Percentiles rank a stretch among this genome's conserved stretches.
Conservation (phyloP, 148 eudicot species). For the Salicornia ramosissima region DNA sequence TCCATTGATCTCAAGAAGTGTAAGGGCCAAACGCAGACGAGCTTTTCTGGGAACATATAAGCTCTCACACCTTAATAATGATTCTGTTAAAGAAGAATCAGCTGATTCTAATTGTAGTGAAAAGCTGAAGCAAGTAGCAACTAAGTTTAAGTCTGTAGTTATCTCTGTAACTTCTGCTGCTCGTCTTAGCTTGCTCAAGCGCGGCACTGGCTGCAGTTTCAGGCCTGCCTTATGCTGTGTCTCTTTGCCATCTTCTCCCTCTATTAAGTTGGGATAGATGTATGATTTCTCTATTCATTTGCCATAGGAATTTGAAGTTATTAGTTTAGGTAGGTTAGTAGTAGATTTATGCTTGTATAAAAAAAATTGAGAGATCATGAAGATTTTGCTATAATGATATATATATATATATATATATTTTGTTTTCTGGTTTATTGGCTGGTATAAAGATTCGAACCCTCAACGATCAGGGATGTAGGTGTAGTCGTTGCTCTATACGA, state of each 20-base stretch:
- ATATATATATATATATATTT: too few relatives aligned
- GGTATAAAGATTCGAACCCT: too few relatives aligned
- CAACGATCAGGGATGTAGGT: too few relatives aligned
- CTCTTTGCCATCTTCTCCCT: slow-evolving; percentile 14
- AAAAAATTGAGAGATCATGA: neutral
- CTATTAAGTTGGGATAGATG: slow-evolving; percentile 1
- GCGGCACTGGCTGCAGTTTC: slow-evolving; percentile 26
- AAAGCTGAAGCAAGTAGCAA: slow-evolving; percentile 29
- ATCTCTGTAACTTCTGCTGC: slow-evolving; percentile 15
- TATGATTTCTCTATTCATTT: too few relatives aligned
- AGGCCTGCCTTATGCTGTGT: slow-evolving; percentile 20
- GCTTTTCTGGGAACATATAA: slow-evolving; percentile 46
- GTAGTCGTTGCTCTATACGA: too few relatives aligned
- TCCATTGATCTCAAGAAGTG: slow-evolving; percentile 36
- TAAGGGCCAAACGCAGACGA: slow-evolving; percentile 43
- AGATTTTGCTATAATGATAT: too few relatives aligned
- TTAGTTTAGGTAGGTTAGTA: neutral
- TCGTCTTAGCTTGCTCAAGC: slow-evolving; percentile 18
- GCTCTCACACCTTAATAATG: slow-evolving; percentile 25
- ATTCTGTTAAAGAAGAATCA: neutral
- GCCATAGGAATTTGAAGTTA: neutral
- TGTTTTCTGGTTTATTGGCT: too few relatives aligned
- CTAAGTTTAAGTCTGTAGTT: slow-evolving; percentile 27
- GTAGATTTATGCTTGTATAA: neutral
- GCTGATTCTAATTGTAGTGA: slow-evolving; percentile 16